phyloP scores from a whole-genome alignment of 257 asterid genomes.

The Verbascum thapsus region DNA sequence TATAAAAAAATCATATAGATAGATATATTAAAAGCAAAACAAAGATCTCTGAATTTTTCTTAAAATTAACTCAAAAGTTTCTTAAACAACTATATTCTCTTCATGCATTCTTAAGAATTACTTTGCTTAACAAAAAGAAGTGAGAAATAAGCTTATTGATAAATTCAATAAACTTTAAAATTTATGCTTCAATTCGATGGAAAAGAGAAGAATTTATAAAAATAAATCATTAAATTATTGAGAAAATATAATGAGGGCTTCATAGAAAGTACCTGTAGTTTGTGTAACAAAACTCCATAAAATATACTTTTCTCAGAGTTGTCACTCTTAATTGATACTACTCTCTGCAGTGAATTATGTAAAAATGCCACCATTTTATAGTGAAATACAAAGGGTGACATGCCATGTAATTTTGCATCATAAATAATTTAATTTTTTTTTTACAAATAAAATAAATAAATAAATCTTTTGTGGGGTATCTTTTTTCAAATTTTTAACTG shows the following conservation, averaged over 20 bases:
- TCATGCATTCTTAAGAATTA: conserved; percentile 20
- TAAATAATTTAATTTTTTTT: too few relatives aligned
- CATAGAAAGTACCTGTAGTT: conserved; percentile 14
- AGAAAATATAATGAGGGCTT: background rate
- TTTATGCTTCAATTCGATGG: background rate
- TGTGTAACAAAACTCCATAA: conserved; percentile 20
- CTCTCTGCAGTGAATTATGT: background rate
- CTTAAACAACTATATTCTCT: background rate
- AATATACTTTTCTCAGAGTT: background rate
- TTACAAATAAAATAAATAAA: background rate
- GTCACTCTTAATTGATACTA: background rate
- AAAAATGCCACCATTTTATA: conserved; percentile 18
- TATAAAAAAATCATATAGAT: too few relatives aligned
- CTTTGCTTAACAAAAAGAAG: background rate
- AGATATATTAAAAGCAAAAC: too few relatives aligned
- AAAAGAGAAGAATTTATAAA: background rate
- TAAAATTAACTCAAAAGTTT: background rate
- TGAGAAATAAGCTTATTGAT: background rate
- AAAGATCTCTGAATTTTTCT: background rate
- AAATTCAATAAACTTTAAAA: background rate
- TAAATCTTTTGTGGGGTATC: conserved; percentile 22
- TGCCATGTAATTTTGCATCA: background rate
- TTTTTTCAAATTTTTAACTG: background rate
- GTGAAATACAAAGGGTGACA: background rate
- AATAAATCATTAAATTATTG: background rate